Percentiles rank a stretch among this genome's conserved stretches.
Evolutionary conservation across 1,139 yeast genomes (phyloP).

Genomic region (Meyerozyma athensensis): DNA sequence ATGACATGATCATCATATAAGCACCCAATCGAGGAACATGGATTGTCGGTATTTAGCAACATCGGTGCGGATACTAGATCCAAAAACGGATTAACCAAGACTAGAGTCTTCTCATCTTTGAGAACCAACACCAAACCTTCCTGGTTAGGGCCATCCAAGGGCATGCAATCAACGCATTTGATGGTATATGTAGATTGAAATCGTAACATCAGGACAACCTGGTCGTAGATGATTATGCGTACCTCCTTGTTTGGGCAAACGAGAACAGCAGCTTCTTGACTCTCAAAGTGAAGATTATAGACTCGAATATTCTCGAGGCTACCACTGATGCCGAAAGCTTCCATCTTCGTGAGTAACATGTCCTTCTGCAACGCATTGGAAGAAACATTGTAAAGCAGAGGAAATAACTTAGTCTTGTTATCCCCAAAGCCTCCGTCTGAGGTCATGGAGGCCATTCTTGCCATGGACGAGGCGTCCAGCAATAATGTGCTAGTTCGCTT

Average conservation of each 20-base stretch:
- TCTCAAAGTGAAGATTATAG: constrained; percentile 41
- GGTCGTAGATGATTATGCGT: constrained; percentile 1
- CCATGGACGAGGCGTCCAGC: constrained; percentile 55
- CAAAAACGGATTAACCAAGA: constrained; percentile 62
- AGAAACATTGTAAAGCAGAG: constrained; percentile 7
- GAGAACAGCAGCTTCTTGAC: constrained; percentile 58
- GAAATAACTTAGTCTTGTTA: neutral
- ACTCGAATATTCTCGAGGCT: constrained; percentile 34
- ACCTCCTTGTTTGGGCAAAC: constrained; percentile 31
- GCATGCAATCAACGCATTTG: constrained; percentile 39
- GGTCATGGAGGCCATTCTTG: constrained; percentile 50
- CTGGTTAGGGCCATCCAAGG: constrained; percentile 27
- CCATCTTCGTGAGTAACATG: constrained; percentile 59
- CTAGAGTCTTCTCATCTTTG: constrained; percentile 28
- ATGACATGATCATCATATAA: constrained; percentile 29
- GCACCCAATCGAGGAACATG: constrained; percentile 19
- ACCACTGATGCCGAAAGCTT: constrained; percentile 33
- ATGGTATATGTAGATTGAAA: constrained; percentile 31
- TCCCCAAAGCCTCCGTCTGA: constrained; percentile 5
- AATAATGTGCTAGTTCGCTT: constrained; percentile 50
- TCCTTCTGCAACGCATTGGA: constrained; percentile 51
- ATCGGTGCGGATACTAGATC: constrained; percentile 48
- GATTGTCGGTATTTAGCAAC: constrained; percentile 11
- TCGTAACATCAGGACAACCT: constrained; percentile 21
- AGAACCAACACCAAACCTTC: constrained; percentile 42